Base-by-base conservation (phyloP, 169 alveolate genomes). In the Theileria luwenshuni region DNA sequence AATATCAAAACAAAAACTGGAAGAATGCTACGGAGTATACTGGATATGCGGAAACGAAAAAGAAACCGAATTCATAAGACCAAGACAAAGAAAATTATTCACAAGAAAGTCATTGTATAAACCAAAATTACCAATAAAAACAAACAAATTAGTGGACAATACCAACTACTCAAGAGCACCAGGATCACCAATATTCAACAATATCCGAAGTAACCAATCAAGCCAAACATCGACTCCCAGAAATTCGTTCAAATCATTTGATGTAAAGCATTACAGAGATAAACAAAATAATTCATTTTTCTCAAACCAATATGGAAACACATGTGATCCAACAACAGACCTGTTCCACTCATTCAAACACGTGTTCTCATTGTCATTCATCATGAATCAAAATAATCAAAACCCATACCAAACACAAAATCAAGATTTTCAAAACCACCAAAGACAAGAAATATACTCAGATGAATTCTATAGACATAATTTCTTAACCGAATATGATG, bases 21-120 rank as follows among this genome's bases (percentile, higher is more conserved):
- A 79, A 23, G 87, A 79, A 67, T 79, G 87, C 71, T 79, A 79
- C 65, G 76, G 49, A 35, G 87, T 72, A 3, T 70, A 69, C 27
- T 79, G 87, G 87, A 54, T 79, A 25, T 68, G 68, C 35, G 76
- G 65, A 51, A 48, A 69, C 62, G 45, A 25, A 3, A 17, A 67
- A 17, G 83, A 45, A 0, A 23, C 48, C 47, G 70, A 61, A n/a
- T 79, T 79, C 38, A 65, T 71, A 17, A 65, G 83, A 42, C 87
- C 87, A 7, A 42, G 71, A n/a, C 83, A 71, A 17, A 74, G 87
- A 49, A 71, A 73, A 51, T 68, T 71, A 25, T 47, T 59, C 0
- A 69, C 42, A 33, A 68, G 83, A 27, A 79, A 79, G 56, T 76
- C 87, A 8, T 54, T 79, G 7, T 79, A 79, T 59, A 33, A 83